Conservation (phyloP, 768 basidiomycete species). For the Tricholomella constricta region DNA sequence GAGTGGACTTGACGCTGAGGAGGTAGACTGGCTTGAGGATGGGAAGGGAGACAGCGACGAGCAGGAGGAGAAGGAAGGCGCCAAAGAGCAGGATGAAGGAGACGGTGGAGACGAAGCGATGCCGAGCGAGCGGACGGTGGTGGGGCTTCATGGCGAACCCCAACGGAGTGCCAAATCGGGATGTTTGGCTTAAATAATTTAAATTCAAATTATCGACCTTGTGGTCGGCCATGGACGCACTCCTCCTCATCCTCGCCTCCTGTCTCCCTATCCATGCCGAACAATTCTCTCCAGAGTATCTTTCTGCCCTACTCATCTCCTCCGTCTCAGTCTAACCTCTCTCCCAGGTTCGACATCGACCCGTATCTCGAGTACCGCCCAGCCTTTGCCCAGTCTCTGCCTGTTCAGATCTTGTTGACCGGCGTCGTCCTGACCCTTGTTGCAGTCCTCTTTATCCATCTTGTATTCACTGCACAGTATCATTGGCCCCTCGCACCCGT, state of each 20-base stretch:
- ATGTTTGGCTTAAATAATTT: not conserved
- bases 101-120: constrained; percentile 48
- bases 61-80: constrained; percentile 72
- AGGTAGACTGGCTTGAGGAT: constrained; percentile 74
- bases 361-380: constrained; percentile 83
- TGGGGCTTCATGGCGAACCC: constrained; percentile 20
- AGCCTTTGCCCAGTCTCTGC: constrained; percentile 82
- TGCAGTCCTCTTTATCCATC: constrained; percentile 84
- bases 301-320: not conserved
- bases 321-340: not conserved
- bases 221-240: not conserved
- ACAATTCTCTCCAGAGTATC: constrained; percentile 15
- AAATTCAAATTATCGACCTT: not conserved
- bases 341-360: constrained; percentile 45
- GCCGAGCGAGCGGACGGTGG: constrained; percentile 44
- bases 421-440: constrained; percentile 86
- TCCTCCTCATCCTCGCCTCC: constrained; percentile 3
- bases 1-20: constrained; percentile 44
- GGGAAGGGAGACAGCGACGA: constrained; percentile 74
- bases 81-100: constrained; percentile 53
- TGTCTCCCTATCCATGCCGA: constrained; percentile 7
- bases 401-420: constrained; percentile 85
- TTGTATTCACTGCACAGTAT: constrained; percentile 93
- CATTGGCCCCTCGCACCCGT: constrained; percentile 92
- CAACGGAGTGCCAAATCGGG: not conserved